phyloP scores from a whole-genome alignment of 371 early-diverging fungal species.

The Lichtheimia ramosa region DNA sequence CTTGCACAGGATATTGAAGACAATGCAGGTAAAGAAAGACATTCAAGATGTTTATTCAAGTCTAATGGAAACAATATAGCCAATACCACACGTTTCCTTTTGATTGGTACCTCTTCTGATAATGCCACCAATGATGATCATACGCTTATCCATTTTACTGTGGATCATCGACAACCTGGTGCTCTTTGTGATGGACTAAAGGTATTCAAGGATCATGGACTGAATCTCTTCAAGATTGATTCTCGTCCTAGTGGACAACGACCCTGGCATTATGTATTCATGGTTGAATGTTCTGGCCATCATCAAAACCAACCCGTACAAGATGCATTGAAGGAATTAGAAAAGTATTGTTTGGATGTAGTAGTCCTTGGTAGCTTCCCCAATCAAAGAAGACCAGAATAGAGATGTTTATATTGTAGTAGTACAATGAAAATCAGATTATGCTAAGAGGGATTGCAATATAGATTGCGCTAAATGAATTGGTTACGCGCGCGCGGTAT shows the following conservation, averaged over 20 bases:
- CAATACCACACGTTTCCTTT: slow-evolving; percentile 90
- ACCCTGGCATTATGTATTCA: slow-evolving; percentile 92
- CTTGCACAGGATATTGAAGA: slow-evolving; percentile 79
- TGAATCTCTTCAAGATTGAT: slow-evolving; percentile 92
- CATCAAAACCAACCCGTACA: slow-evolving; percentile 66
- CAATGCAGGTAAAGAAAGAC: slow-evolving; percentile 23
- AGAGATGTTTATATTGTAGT: slow-evolving; percentile 4
- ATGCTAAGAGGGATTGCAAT: too few species aligned
- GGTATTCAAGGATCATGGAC: slow-evolving; percentile 76
- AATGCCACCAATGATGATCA: slow-evolving; percentile 75
- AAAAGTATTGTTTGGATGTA: slow-evolving; percentile 73
- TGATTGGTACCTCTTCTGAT: slow-evolving; percentile 78
- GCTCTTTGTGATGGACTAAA: slow-evolving; percentile 85
- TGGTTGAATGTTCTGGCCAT: slow-evolving; percentile 87
- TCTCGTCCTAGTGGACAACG: slow-evolving; percentile 82
- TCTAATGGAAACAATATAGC: slow-evolving; percentile 33
- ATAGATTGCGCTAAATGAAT: too few species aligned
- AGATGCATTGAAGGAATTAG: slow-evolving; percentile 61
- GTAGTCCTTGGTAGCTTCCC: slow-evolving; percentile 85
- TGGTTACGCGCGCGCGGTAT: too few species aligned
- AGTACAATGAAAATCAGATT: too few species aligned
- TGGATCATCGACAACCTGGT: slow-evolving; percentile 89
- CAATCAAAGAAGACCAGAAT: slow-evolving; percentile 57
- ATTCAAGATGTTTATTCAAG: too few species aligned
- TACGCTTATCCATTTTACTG: slow-evolving; percentile 80